Base-by-base conservation (phyloP, 257 asterid species). In the Solanum appendiculatum region DNA sequence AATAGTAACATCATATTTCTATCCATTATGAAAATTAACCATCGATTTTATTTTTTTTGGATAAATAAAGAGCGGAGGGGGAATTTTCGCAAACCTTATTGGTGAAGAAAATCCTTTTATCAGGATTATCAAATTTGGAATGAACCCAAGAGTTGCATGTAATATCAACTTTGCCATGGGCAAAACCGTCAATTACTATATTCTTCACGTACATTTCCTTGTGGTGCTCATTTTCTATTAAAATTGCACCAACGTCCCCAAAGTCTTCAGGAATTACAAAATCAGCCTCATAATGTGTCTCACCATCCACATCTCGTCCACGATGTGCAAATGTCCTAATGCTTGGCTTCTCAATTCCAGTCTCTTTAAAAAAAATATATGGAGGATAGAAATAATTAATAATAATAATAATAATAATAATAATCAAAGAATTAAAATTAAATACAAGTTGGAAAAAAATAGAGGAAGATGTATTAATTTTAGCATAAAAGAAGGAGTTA, bases 241-340 rank as follows among this genome's bases (percentile, higher is more conserved):
- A 5, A 1, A 96, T 86, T 2, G 93, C 99, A n/a, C 98, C 98
- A 3, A 95, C 77, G 74, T 88, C 92, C 7, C 99, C 99, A 73
- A 96, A 96, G 88, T 90, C 92, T 3, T 31, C 63, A 0, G 94
- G 91, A 31, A 96, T 39, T 1, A 75, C 77, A 23, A 96, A 92
- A 0, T 40, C 87, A 1, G 93, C 37, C 87, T 93, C 94, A 27
- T 93, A 95, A 36, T 82, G 84, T 1, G 77, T 88, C 63, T 91
- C 92, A 0, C 88, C 87, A 2, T 81, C 64, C 0, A 86, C 25
- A 0, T 23, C 54, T 2, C 68, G 54, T 3, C 6, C 48, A 72
- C 72, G 88, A 21, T 56, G 89, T 0, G 98, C 98, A 82, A 84
- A 92, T 0, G 92, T 48, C 72, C 85, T 87, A 5, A 94, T n/a